Conservation (phyloP, 768 basidiomycete genomes). For the Agaricus sinodeliciosus region DNA sequence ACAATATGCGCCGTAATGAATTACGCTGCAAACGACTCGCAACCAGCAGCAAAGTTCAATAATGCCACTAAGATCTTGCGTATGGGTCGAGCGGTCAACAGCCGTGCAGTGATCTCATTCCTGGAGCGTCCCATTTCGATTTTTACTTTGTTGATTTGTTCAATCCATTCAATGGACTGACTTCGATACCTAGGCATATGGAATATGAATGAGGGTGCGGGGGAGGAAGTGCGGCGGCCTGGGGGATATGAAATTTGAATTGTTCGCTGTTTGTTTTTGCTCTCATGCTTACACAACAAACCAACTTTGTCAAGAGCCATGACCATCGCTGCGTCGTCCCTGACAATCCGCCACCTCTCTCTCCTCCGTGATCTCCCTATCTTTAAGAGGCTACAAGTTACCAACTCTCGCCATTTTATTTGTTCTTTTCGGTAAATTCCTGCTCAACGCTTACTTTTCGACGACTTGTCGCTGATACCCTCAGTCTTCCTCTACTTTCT, state of each 20-base stretch:
- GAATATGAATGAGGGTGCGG: not conserved
- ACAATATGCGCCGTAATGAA: too few relatives aligned
- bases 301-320: conserved; percentile 7
- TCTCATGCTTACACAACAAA: conserved; percentile 9
- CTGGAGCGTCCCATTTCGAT: too few relatives aligned
- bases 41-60: too few relatives aligned
- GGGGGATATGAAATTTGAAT: not conserved
- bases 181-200: not conserved
- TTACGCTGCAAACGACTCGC: too few relatives aligned
- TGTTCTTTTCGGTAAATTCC: not conserved
- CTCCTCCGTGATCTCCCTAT: not conserved
- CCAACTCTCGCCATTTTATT: too few relatives aligned
- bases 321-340: not conserved
- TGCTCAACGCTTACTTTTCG: not conserved
- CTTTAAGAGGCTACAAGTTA: not conserved
- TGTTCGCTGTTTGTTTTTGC: conserved; percentile 8
- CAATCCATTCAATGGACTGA: too few relatives aligned
- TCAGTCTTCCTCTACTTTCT: not conserved
- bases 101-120: too few relatives aligned
- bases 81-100: too few relatives aligned
- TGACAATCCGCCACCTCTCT: not conserved
- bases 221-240: not conserved
- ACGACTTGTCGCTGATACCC: not conserved
- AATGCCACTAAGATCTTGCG: too few relatives aligned
- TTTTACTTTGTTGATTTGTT: too few relatives aligned